Conservation (phyloP, 2,329 filamentous ascomycete genomes). For the Diplodia scrobiculata region DNA sequence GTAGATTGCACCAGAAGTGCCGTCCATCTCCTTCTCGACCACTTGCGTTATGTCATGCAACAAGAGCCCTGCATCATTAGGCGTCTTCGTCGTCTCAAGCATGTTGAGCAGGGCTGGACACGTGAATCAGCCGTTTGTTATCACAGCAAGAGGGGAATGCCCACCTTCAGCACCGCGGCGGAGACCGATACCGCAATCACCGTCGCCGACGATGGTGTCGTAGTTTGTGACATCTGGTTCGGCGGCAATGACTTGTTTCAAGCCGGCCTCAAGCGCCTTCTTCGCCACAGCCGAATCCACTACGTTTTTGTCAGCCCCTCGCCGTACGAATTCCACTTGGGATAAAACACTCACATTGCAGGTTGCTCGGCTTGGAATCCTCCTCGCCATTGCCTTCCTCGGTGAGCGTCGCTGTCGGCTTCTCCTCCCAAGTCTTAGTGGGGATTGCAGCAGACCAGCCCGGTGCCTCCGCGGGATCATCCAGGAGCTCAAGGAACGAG, state of each 20-base stretch:
- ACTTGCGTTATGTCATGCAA: constrained; percentile 63
- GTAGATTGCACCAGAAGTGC: constrained; percentile 74
- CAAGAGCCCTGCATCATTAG: constrained; percentile 62
- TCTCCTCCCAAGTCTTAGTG: constrained; percentile 61
- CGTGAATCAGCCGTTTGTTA: not conserved
- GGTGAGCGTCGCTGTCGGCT: constrained; percentile 48
- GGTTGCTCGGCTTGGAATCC: constrained; percentile 56
- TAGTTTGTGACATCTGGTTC: constrained; percentile 68
- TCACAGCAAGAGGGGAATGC: not conserved
- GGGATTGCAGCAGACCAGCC: constrained; percentile 67
- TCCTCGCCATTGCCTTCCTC: constrained; percentile 47
- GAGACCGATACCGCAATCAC: constrained; percentile 84
- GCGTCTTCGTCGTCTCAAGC: constrained; percentile 48
- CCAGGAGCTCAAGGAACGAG: constrained; percentile 67
- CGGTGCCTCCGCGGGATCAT: constrained; percentile 66
- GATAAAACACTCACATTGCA: constrained; percentile 50
- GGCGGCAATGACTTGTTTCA: constrained; percentile 64
- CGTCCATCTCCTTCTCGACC: constrained; percentile 72
- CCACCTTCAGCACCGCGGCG: constrained; percentile 78
- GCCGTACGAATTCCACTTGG: not conserved
- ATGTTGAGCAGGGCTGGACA: constrained; percentile 46
- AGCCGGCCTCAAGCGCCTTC: constrained; percentile 57
- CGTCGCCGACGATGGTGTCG: constrained; percentile 83
- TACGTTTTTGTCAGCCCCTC: constrained; percentile 33
- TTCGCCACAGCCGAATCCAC: constrained; percentile 57